Evolutionary conservation across 192 early-diverging fungal species (phyloP).

Genomic region (Rhizophagus prolifer): DNA sequence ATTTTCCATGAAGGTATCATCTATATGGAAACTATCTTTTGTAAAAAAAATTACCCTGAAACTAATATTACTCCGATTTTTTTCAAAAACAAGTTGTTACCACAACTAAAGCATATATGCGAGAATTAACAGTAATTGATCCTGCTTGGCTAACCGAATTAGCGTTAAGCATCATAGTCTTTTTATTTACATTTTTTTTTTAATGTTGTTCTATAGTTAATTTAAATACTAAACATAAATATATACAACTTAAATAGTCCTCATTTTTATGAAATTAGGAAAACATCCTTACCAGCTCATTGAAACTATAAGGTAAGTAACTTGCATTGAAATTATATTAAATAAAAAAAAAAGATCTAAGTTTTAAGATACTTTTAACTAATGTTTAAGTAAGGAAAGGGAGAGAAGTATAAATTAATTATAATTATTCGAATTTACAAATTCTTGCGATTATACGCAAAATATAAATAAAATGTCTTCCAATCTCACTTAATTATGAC

Average conservation of each 20-base stretch:
- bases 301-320: neutral
- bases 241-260: conserved; percentile 7
- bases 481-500: neutral
- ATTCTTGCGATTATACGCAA: neutral
- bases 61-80: neutral
- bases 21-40: neutral
- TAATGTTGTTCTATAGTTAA: neutral
- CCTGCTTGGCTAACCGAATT: conserved; percentile 94
- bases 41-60: neutral
- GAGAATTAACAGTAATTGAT: conserved; percentile 90
- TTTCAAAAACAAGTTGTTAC: conserved; percentile 60
- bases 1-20: conserved; percentile 81
- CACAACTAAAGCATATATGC: conserved; percentile 97
- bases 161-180: conserved; percentile 43
- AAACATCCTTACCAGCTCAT: neutral
- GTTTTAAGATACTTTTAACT: neutral
- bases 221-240: neutral
- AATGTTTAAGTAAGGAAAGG: neutral
- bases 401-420: neutral
- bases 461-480: neutral
- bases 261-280: conserved; percentile 30
- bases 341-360: neutral
- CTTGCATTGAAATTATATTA: neutral
- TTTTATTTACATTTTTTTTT: neutral
- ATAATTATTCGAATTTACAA: neutral